Conservation (phyloP, 2,329 filamentous ascomycete genomes). For the Fusarium newnesense region DNA sequence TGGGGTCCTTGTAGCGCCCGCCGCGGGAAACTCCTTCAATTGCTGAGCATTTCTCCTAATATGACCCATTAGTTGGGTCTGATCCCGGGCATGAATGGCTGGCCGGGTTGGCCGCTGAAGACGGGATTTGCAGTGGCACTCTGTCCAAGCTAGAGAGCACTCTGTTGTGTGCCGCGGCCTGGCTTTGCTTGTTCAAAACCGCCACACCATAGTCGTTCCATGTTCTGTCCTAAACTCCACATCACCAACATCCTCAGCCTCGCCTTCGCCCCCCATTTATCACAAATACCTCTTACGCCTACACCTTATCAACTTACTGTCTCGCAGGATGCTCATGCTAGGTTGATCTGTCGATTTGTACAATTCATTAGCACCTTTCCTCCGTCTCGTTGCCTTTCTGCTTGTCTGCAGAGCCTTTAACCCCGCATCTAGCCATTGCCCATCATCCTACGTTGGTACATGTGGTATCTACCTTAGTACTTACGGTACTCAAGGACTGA, state of each 20-base stretch:
- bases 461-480: conserved; percentile 9
- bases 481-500: conserved; percentile 18
- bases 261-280: conserved; percentile 3
- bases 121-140: neutral
- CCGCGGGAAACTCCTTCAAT: conserved; percentile 19
- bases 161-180: conserved; percentile 11
- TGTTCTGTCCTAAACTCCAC: conserved; percentile 19
- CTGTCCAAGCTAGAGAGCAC: neutral
- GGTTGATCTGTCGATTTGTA: conserved; percentile 18
- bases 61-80: conserved; percentile 1
- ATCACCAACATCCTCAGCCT: conserved; percentile 31
- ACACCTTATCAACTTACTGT: neutral
- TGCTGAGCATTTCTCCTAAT: conserved; percentile 1
- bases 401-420: conserved; percentile 17
- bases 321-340: neutral
- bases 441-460: conserved; percentile 12
- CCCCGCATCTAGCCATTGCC: conserved; percentile 38
- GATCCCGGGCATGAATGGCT: neutral
- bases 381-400: conserved; percentile 20
- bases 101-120: conserved; percentile 2
- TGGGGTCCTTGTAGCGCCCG: conserved; percentile 7
- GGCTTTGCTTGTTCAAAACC: conserved; percentile 22
- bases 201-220: conserved; percentile 25
- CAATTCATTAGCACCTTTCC: conserved; percentile 32
- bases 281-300: conserved; percentile 3